phyloP scores from a whole-genome alignment of 2,329 filamentous ascomycete genomes.

The Phialophora chinensis region DNA sequence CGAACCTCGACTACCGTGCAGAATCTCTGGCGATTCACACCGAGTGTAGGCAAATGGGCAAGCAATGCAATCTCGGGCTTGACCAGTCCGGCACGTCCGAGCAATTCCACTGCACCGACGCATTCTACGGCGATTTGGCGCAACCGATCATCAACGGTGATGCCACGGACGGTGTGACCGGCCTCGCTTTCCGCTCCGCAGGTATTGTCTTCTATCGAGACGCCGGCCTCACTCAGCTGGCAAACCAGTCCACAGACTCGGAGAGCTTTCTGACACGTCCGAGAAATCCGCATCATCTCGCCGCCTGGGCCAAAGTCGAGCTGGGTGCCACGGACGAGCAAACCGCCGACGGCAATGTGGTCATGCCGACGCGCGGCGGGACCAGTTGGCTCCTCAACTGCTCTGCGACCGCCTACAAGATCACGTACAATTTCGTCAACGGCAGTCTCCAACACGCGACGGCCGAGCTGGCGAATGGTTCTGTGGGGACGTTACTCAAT shows the following conservation, averaged over 20 bases:
- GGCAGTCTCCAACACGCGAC: constrained; percentile 17
- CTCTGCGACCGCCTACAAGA: constrained; percentile 38
- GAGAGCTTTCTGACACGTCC: constrained; percentile 14
- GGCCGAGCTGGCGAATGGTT: constrained; percentile 13
- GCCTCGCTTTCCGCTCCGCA: constrained; percentile 1
- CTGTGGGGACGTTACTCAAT: constrained; percentile 11
- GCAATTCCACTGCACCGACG: constrained; percentile 24
- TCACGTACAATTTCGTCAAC: constrained; percentile 38
- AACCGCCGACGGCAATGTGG: constrained; percentile 12
- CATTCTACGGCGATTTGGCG: constrained; percentile 15
- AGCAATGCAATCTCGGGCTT: constrained; percentile 33
- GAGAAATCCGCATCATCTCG: constrained; percentile 17
- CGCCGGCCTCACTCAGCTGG: constrained; percentile 2
- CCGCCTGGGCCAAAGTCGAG: constrained; percentile 11
- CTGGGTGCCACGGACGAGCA: constrained; percentile 1
- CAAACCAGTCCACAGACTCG: neutral
- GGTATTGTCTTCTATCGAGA: constrained; percentile 5
- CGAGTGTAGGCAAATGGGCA: constrained; percentile 34
- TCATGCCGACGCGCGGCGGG: constrained; percentile 20
- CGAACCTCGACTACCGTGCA: constrained; percentile 35
- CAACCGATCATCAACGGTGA: constrained; percentile 8
- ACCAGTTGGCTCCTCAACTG: constrained; percentile 34
- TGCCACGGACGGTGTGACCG: neutral
- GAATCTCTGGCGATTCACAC: constrained; percentile 35
- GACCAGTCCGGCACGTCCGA: constrained; percentile 14